These are phyloP conservation scores for Dictyophora rubrovolvata DNA, from an alignment of 768 basidiomycete genomes.

Conservation along the genomic window DNA sequence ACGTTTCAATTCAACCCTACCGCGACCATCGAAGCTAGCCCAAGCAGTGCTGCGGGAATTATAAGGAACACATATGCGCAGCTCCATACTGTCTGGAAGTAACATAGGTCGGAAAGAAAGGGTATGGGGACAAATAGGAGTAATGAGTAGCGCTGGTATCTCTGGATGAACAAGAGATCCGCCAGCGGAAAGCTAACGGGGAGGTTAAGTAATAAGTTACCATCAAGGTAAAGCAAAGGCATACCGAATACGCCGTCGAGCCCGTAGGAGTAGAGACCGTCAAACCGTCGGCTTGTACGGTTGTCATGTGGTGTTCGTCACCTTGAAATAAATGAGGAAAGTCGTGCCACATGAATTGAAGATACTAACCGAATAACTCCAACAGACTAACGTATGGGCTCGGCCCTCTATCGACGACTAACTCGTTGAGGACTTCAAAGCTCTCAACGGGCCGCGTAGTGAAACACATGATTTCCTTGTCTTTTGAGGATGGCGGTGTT, in stretches of 20 bases:
- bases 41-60: slow-evolving; percentile 97
- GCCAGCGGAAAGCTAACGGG: slow-evolving; percentile 73
- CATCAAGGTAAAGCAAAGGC: slow-evolving; percentile 19
- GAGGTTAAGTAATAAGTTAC: slow-evolving; percentile 11
- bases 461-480: slow-evolving; percentile 98
- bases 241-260: slow-evolving; percentile 93
- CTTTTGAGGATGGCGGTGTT: slow-evolving; percentile 35
- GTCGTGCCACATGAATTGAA: slow-evolving; percentile 2
- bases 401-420: slow-evolving; percentile 96
- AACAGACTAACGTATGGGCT: slow-evolving; percentile 94
- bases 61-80: slow-evolving; percentile 97
- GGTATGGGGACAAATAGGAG: slow-evolving; percentile 97
- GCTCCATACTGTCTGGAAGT: slow-evolving; percentile 95
- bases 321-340: slow-evolving; percentile 35
- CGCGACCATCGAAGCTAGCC: slow-evolving; percentile 97
- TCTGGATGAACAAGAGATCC: slow-evolving; percentile 97
- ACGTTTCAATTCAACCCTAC: slow-evolving; percentile 94
- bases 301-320: slow-evolving; percentile 98
- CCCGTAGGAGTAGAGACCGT: slow-evolving; percentile 95
- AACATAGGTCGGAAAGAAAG: slow-evolving; percentile 98
- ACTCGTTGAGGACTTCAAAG: slow-evolving; percentile 92
- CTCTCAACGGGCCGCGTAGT: slow-evolving; percentile 90
- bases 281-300: slow-evolving; percentile 95
- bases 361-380: slow-evolving; percentile 82
- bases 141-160: slow-evolving; percentile 92